Evolutionary conservation across 352 stramenopile species (phyloP).

Genomic region (Globisporangium cylindrosporum): DNA sequence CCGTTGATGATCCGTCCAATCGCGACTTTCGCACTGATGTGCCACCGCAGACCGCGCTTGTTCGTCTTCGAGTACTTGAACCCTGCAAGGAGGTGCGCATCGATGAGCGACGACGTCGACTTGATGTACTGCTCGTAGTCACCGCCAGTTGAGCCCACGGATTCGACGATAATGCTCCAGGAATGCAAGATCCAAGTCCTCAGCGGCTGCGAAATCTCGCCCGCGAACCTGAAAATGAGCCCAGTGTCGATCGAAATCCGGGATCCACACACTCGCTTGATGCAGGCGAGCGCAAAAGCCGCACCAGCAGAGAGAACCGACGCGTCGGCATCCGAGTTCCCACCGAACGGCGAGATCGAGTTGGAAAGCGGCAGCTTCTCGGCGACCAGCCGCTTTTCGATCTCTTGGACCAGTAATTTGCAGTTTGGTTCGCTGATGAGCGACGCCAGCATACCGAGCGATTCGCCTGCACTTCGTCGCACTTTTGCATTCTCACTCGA

Average conservation of each 20-base stretch:
- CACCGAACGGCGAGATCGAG: slow-evolving; percentile 24
- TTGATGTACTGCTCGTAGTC: slow-evolving; percentile 84
- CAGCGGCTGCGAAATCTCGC: slow-evolving; percentile 69
- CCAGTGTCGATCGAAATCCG: slow-evolving; percentile 71
- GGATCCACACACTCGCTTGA: slow-evolving; percentile 77
- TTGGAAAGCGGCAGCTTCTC: slow-evolving; percentile 36
- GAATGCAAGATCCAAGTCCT: slow-evolving; percentile 82
- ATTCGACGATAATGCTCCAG: slow-evolving; percentile 84
- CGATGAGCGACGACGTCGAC: slow-evolving; percentile 69
- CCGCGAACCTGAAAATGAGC: slow-evolving; percentile 69
- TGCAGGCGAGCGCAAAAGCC: slow-evolving; percentile 74
- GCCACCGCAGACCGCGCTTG: slow-evolving; percentile 47
- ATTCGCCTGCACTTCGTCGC: slow-evolving; percentile 69
- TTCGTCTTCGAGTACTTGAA: slow-evolving; percentile 73
- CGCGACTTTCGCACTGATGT: slow-evolving; percentile 54
- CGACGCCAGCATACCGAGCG: slow-evolving; percentile 58
- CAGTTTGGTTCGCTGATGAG: slow-evolving; percentile 46
- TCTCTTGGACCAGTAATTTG: slow-evolving; percentile 55
- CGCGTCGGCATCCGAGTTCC: slow-evolving; percentile 33
- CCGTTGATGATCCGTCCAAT: slow-evolving; percentile 67
- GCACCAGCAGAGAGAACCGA: slow-evolving; percentile 56
- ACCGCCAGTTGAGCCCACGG: slow-evolving; percentile 60
- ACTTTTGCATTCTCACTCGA: slow-evolving; percentile 58
- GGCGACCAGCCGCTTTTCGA: slow-evolving; percentile 65
- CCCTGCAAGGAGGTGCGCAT: slow-evolving; percentile 68